These are phyloP conservation scores for Russula lepida DNA, from an alignment of 768 basidiomycete genomes.

Conservation along the genomic window DNA sequence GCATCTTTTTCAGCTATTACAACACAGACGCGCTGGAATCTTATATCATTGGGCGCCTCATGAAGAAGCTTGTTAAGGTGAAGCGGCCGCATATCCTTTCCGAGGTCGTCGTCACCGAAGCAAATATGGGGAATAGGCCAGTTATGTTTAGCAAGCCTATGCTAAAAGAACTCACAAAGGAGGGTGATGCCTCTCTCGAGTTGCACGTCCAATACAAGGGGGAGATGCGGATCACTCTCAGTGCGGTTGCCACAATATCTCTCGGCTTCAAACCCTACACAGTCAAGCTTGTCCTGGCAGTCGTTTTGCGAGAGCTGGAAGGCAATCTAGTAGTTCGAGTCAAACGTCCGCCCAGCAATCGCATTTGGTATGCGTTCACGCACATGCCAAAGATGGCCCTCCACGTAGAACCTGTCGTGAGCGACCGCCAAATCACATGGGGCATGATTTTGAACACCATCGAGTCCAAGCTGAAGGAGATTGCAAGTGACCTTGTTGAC, in stretches of 20 bases:
- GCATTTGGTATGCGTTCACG: slow-evolving; percentile 96
- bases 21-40: slow-evolving; percentile 74
- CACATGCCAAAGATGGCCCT: slow-evolving; percentile 80
- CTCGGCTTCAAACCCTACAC: slow-evolving; percentile 85
- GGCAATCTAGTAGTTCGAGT: slow-evolving; percentile 85
- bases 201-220: slow-evolving; percentile 79
- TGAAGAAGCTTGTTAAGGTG: slow-evolving; percentile 90
- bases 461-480: slow-evolving; percentile 80
- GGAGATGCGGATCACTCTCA: slow-evolving; percentile 81
- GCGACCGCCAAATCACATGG: slow-evolving; percentile 91
- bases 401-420: slow-evolving; percentile 88
- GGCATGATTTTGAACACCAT: slow-evolving; percentile 85
- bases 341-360: slow-evolving; percentile 91
- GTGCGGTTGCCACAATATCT: slow-evolving; percentile 82
- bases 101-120: slow-evolving; percentile 80
- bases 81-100: slow-evolving; percentile 82
- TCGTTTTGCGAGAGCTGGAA: slow-evolving; percentile 80
- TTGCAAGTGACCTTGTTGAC: slow-evolving; percentile 41
- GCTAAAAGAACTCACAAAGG: slow-evolving; percentile 93
- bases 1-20: slow-evolving; percentile 89
- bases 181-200: slow-evolving; percentile 88
- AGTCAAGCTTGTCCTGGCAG: slow-evolving; percentile 84
- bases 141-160: slow-evolving; percentile 94
- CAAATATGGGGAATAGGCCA: slow-evolving; percentile 75
- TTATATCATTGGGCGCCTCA: slow-evolving; percentile 78